Percentiles rank a stretch among this genome's conserved stretches.
phyloP scores from a whole-genome alignment of 2,329 filamentous ascomycete genomes.

The Xylaria digitata region DNA sequence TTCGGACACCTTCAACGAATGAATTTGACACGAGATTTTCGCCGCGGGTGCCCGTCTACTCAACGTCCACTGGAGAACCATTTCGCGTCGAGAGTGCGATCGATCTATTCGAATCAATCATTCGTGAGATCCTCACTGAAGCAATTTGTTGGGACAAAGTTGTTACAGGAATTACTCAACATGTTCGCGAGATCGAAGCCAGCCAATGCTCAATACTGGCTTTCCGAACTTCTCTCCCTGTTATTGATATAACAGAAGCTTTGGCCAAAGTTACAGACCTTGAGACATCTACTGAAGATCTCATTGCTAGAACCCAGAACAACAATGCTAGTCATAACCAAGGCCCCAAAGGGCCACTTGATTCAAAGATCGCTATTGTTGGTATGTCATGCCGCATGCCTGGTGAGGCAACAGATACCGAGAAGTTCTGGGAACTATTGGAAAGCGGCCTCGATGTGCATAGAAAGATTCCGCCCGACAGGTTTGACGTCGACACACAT shows the following conservation, averaged over 20 bases:
- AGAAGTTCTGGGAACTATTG: constrained; percentile 46
- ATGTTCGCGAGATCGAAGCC: neutral
- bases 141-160: constrained; percentile 49
- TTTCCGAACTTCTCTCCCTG: neutral
- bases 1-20: constrained; percentile 30
- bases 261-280: neutral
- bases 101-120: constrained; percentile 44
- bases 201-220: neutral
- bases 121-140: constrained; percentile 49
- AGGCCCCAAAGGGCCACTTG: neutral
- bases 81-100: constrained; percentile 33
- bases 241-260: neutral
- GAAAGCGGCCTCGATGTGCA: constrained; percentile 45
- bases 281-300: neutral
- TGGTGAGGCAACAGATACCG: constrained; percentile 34
- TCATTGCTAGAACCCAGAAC: neutral
- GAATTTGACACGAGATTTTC: neutral
- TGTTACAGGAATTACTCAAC: constrained; percentile 25
- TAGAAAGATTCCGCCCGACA: constrained; percentile 37
- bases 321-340: neutral
- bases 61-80: neutral
- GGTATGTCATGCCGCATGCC: constrained; percentile 44
- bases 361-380: constrained; percentile 45
- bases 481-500: constrained; percentile 41
- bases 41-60: neutral